Evolutionary conservation across 73 alveolate species (phyloP), one percentile per base, ranked within the genome.

Genomic region (Urostyla sp.): DNA sequence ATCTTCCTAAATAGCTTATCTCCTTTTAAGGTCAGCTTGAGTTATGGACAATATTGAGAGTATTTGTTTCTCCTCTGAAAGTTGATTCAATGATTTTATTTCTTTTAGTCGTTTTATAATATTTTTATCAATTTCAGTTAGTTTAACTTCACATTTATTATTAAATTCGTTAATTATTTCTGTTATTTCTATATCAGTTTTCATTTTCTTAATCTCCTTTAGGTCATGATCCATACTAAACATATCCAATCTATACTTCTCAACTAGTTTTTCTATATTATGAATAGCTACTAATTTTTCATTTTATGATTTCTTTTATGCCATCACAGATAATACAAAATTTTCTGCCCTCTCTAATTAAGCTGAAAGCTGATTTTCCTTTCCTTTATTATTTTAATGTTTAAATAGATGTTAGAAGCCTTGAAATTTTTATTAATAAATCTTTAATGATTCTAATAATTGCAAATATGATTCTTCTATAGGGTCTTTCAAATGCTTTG

Each of bases 1-100:
- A 63, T 63, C 87, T 38, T 54, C 10, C 38, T 55, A 36, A 20
- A 53, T 2, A 1, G 34, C 72, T 54, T 26, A 35, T 38, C 78
- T 31, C 24, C 43, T 38, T 8, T 43, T 67, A 21, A 75, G 24
- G n/a, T 75, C 78, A 26, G 36, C 57, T 37, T 56, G 13, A 11
- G 87, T 75, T 13, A 75, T 35, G 4, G 79, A 76, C 49, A 75
- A 18, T 4, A 44, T 15, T 21, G 13, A 0, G 48, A 75, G 36
- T 26, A 75, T 15, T 18, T 75, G 52, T 15, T 75, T 36, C 36
- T 75, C 78, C 28, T 75, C 79, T 2, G 85, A 32, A 40, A 73
- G n/a, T 31, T 63, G 44, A 6, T 46, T 1, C 4, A 63, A 1
- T 21, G 37, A 57, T 37, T 63, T 63, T 31, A 63, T 63, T 40